Percentiles rank a stretch among this genome's conserved stretches.
These are phyloP conservation scores for Ilyonectria mors-panacis DNA, from an alignment of 2,329 filamentous ascomycete species.

Conservation along the genomic window DNA sequence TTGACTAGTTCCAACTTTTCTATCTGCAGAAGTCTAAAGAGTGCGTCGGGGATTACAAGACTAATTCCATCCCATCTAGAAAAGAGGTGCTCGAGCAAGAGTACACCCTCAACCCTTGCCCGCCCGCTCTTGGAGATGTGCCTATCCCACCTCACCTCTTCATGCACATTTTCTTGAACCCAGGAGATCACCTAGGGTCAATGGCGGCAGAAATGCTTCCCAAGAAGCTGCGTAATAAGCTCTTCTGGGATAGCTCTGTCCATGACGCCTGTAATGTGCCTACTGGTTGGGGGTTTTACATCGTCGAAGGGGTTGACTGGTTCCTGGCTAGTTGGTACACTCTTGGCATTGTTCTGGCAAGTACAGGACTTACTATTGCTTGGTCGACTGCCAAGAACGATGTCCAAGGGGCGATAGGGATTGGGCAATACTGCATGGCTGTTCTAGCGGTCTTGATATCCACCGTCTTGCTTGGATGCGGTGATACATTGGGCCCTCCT, in stretches of 20 bases:
- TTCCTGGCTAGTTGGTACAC: not conserved
- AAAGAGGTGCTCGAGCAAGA: slow-evolving; percentile 12
- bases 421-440: too few relatives aligned
- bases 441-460: not conserved
- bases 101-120: slow-evolving; percentile 17
- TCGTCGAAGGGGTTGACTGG: slow-evolving; percentile 20
- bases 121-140: slow-evolving; percentile 2
- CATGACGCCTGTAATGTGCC: slow-evolving; percentile 3
- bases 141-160: slow-evolving; percentile 9
- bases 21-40: slow-evolving; percentile 12
- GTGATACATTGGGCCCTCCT: too few relatives aligned
- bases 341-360: not conserved
- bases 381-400: slow-evolving; percentile 14
- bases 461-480: not conserved
- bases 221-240: slow-evolving; percentile 21
- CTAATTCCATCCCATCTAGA: slow-evolving; percentile 16
- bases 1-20: slow-evolving; percentile 5
- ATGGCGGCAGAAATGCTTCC: slow-evolving; percentile 10
- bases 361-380: slow-evolving; percentile 3
- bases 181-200: slow-evolving; percentile 12
- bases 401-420: slow-evolving; percentile 14
- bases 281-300: slow-evolving; percentile 23
- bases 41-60: slow-evolving; percentile 10
- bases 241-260: slow-evolving; percentile 3
- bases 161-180: slow-evolving; percentile 20